Base-by-base conservation (phyloP, 805 yeast species). In the Candida silvicultrix region DNA sequence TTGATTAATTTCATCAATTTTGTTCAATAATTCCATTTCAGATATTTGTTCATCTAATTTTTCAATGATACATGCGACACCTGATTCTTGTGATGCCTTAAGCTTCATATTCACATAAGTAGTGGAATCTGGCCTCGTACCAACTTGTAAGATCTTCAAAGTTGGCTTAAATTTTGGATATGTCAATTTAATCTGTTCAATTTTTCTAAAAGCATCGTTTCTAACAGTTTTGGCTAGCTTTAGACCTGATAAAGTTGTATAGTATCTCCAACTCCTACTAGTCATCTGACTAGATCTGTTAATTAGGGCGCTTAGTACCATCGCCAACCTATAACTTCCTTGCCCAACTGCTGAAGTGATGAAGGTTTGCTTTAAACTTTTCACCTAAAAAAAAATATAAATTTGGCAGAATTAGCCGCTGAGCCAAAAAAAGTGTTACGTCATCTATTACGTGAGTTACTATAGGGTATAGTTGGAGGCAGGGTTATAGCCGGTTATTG, bases 101-200 rank as follows among this genome's bases (percentile, higher is more conserved):
- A 83, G 66, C 64, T 86, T 86, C 89, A 84, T 85, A 52, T 80
- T 76, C 41, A 86, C 90, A 64, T 86, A 86, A 3, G 89, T 83
- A n/a, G 84, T 70, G 12, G 94, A 85, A 59, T 86, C 95, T 20
- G 83, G 84, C 63, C 92, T 74, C 22, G 70, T 68, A 46, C 95
- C 95, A 20, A 86, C 85, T 67, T 86, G 95, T 52, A 86, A 71
- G 52, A 86, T 85, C 49, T 81, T 71, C 58, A 86, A 69, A 38
- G 71, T 73, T 28, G 95, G 94, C 51, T 70, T 68, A 64, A 85
- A 85, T 41, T 69, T 70, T 15, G 81, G 74, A 52, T 75, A 70
- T 31, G 66, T 61, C 11, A 49, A 9, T 46, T 59, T 59, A 41
- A 69, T 60, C 11, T 52, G 39, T 46, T 60, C 55, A n/a, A 70